A percentile compares a stretch with the other conserved stretches of the same genome.
Conservation (phyloP, 2,329 filamentous ascomycete species). For the Epichloe uncinata region DNA sequence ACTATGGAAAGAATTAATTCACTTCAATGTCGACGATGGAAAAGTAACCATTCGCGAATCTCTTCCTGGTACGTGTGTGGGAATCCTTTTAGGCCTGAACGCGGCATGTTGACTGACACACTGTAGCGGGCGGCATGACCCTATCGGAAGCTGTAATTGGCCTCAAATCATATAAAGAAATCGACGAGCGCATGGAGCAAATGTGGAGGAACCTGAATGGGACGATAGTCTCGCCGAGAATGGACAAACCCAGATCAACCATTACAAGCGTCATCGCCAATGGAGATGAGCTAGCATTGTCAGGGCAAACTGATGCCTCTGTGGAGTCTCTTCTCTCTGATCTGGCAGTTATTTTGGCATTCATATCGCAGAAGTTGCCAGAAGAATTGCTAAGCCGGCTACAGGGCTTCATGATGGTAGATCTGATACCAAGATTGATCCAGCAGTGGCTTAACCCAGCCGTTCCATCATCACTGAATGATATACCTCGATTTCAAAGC, state of each 20-base stretch:
- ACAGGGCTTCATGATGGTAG: constrained; percentile 56
- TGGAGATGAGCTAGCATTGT: constrained; percentile 28
- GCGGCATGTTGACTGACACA: constrained; percentile 9
- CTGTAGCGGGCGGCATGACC: constrained; percentile 35
- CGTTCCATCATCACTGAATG: constrained; percentile 61
- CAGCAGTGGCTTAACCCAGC: constrained; percentile 61
- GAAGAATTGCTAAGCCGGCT: constrained; percentile 44
- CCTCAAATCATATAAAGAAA: constrained; percentile 45
- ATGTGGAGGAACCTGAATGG: constrained; percentile 51
- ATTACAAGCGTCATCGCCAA: constrained; percentile 28
- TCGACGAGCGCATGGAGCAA: constrained; percentile 44
- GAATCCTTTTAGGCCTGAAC: too few species aligned
- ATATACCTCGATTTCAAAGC: constrained; percentile 58
- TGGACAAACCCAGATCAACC: constrained; percentile 24
- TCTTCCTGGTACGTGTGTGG: constrained; percentile 30
- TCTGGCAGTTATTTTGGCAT: constrained; percentile 36
- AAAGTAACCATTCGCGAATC: constrained; percentile 42
- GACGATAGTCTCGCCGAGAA: constrained; percentile 47
- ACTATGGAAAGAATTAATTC: constrained; percentile 59
- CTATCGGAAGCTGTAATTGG: constrained; percentile 41
- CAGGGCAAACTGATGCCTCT: constrained; percentile 29
- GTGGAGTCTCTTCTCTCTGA: constrained; percentile 41
- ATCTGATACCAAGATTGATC: constrained; percentile 54
- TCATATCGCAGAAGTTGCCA: constrained; percentile 39
- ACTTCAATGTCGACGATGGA: constrained; percentile 41